Conservation (phyloP, 768 basidiomycete genomes). For the Coprinopsis cinerea region DNA sequence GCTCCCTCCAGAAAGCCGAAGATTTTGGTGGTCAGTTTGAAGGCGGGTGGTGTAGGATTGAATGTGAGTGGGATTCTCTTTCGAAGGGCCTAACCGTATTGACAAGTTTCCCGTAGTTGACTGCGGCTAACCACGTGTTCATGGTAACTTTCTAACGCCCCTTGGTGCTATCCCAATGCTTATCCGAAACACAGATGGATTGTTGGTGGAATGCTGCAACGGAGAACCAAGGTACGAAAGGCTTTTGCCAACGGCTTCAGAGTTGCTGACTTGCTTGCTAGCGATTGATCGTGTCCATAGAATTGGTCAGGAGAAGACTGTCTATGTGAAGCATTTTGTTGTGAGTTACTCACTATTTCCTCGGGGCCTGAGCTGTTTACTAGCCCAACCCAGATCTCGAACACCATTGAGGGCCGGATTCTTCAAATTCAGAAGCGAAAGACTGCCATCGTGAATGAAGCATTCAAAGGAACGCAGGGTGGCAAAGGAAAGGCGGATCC, state of each 20-base stretch:
- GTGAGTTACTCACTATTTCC: conserved; percentile 32
- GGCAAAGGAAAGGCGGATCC: conserved; percentile 42
- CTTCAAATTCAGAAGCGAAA: conserved; percentile 81
- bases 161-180: no score
- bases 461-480: conserved; percentile 53
- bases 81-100: conserved; percentile 2
- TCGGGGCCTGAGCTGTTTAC: no score
- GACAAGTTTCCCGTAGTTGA: conserved; percentile 43
- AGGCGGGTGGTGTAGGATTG: conserved; percentile 89
- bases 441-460: conserved; percentile 81
- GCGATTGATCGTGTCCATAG: conserved; percentile 85
- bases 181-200: conserved; percentile 57
- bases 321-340: conserved; percentile 82
- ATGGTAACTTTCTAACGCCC: conserved; percentile 61
- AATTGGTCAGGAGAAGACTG: conserved; percentile 77
- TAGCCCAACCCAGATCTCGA: conserved; percentile 58
- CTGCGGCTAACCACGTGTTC: conserved; percentile 79
- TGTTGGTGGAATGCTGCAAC: conserved; percentile 89
- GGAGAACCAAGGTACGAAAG: conserved; percentile 65
- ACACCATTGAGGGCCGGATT: conserved; percentile 78
- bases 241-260: neutral
- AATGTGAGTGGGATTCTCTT: conserved; percentile 48
- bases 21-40: conserved; percentile 72
- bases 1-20: conserved; percentile 63
- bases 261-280: conserved; percentile 17